Evolutionary conservation across 768 basidiomycete species (phyloP).

Genomic region (Sporobolomyces roseus): DNA sequence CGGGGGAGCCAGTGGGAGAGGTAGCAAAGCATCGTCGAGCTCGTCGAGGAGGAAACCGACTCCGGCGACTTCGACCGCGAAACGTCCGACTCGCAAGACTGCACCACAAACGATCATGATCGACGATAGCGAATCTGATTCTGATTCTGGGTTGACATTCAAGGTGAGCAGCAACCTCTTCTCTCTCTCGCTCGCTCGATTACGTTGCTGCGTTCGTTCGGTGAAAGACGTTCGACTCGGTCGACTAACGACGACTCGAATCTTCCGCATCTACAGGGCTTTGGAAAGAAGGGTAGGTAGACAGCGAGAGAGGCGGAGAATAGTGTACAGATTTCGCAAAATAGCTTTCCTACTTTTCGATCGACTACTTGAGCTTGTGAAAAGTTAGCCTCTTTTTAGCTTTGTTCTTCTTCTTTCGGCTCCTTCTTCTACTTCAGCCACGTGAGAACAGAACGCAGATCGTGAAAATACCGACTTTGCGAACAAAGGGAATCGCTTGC

Average conservation of each 20-base stretch:
- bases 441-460: no score
- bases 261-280: conserved; percentile 14
- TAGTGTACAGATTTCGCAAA: not conserved
- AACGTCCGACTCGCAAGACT: conserved; percentile 11
- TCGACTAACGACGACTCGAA: no score
- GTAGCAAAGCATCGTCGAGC: not conserved
- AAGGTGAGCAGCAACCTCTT: conserved; percentile 18
- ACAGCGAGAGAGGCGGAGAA: no score
- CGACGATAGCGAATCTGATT: conserved; percentile 32
- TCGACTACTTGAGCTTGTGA: no score
- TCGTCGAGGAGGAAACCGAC: not conserved
- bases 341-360: not conserved
- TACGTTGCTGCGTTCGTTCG: no score
- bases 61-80: not conserved
- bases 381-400: no score
- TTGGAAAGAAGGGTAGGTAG: conserved; percentile 8
- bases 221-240: no score
- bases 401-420: no score
- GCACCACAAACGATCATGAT: conserved; percentile 22
- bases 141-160: conserved; percentile 33
- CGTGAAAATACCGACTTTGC: no score
- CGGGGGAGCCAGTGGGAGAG: not conserved
- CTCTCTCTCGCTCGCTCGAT: not conserved
- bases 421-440: no score
- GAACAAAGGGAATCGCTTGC: no score